A percentile compares a stretch with the other conserved stretches of the same genome.
phyloP scores from a whole-genome alignment of 495 filamentous ascomycete genomes.

The Penicillium malachiteum region DNA sequence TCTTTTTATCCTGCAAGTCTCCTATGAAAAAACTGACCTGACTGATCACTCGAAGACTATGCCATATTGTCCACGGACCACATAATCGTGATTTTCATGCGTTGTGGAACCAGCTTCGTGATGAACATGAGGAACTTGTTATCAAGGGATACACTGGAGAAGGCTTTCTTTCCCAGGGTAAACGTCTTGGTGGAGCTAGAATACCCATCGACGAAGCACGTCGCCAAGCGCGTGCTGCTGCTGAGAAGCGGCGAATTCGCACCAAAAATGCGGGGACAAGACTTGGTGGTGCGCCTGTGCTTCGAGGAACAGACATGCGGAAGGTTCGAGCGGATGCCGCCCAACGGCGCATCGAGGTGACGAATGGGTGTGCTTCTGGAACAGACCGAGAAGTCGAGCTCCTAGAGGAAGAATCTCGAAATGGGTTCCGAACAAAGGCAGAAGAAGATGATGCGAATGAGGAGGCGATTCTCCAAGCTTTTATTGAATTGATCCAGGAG shows the following conservation, averaged over 20 bases:
- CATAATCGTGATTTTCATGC: conserved; percentile 82
- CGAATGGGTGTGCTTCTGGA: conserved; percentile 73
- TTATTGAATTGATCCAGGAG: conserved; percentile 83
- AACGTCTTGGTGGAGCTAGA: conserved; percentile 64
- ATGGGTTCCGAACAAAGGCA: conserved; percentile 78
- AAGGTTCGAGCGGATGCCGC: conserved; percentile 72
- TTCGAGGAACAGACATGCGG: conserved; percentile 69
- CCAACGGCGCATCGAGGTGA: conserved; percentile 63
- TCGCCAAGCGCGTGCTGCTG: conserved; percentile 69
- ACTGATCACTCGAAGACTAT: conserved; percentile 47
- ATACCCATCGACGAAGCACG: conserved; percentile 75
- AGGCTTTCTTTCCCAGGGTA: conserved; percentile 77
- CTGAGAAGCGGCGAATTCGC: conserved; percentile 65
- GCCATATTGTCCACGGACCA: conserved; percentile 80
- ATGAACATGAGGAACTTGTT: conserved; percentile 73
- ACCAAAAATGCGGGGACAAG: conserved; percentile 66
- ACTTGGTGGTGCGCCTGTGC: conserved; percentile 65
- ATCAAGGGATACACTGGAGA: conserved; percentile 89
- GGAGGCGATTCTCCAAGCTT: conserved; percentile 79
- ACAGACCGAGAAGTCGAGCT: conserved; percentile 55
- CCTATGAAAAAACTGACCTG: conserved; percentile 1
- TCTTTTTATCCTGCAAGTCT: background rate
- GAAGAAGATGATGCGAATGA: conserved; percentile 92
- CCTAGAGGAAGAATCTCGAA: conserved; percentile 66
- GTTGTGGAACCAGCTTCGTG: conserved; percentile 83